A percentile compares a stretch with the other conserved stretches of the same genome.
Evolutionary conservation across 768 basidiomycete genomes (phyloP).

Genomic region (Xerocomellus intermedius): DNA sequence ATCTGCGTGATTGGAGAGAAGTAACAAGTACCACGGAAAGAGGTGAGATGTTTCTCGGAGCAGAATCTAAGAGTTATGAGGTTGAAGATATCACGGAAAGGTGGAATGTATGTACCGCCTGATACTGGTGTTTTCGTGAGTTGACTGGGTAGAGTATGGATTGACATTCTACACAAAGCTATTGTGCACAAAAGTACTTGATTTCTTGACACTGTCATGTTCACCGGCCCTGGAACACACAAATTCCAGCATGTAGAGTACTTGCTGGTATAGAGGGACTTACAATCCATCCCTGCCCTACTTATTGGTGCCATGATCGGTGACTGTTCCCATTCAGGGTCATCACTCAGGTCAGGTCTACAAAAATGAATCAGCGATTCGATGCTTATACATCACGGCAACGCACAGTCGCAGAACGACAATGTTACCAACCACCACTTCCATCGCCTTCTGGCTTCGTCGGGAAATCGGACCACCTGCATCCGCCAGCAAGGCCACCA

Average conservation of each 20-base stretch:
- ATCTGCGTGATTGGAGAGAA: constrained; percentile 50
- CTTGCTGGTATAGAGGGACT: constrained; percentile 17
- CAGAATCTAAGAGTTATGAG: constrained; percentile 30
- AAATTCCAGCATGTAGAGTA: neutral
- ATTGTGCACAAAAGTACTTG: constrained; percentile 52
- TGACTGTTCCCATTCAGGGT: constrained; percentile 49
- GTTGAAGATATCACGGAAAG: neutral
- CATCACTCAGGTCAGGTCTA: constrained; percentile 55
- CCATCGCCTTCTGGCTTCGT: constrained; percentile 33
- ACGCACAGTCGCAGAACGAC: constrained; percentile 53
- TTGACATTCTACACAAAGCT: constrained; percentile 43
- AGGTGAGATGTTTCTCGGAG: constrained; percentile 22
- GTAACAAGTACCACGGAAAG: constrained; percentile 28
- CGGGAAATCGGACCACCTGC: constrained; percentile 41
- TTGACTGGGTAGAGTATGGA: constrained; percentile 46
- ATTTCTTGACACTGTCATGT: constrained; percentile 58
- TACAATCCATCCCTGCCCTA: constrained; percentile 51
- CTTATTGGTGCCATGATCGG: constrained; percentile 44
- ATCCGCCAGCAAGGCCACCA: constrained; percentile 52
- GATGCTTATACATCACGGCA: neutral
- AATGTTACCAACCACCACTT: constrained; percentile 47
- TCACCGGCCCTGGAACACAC: constrained; percentile 51
- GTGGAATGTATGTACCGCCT: constrained; percentile 16
- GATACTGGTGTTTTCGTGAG: constrained; percentile 10
- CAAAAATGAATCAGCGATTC: neutral